Percentiles rank a stretch among this genome's conserved stretches.
Conservation (phyloP, 352 stramenopile genomes). For the Pythium guiyangense region DNA sequence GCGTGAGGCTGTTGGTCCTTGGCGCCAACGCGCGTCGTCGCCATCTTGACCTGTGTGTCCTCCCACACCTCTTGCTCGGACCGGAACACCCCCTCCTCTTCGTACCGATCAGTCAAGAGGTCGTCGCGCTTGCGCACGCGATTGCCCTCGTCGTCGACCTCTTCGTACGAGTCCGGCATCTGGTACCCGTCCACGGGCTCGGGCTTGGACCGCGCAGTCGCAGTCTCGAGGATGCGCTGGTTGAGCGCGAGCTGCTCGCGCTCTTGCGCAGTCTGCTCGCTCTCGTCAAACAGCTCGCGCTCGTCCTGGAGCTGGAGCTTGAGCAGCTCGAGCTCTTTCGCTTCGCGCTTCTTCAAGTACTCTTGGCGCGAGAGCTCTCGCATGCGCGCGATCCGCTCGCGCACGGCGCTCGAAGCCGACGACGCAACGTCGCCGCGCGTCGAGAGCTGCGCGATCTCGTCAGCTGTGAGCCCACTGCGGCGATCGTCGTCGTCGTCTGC, state of each 20-base stretch:
- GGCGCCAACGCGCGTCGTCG: constrained; percentile 45
- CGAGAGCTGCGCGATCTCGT: constrained; percentile 83
- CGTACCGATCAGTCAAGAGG: constrained; percentile 94
- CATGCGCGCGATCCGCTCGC: constrained; percentile 69
- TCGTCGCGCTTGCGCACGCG: constrained; percentile 90
- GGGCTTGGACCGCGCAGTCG: constrained; percentile 44
- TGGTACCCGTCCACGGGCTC: constrained; percentile 88
- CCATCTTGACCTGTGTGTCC: constrained; percentile 93
- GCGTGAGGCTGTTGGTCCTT: constrained; percentile 55
- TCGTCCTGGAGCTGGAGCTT: constrained; percentile 81
- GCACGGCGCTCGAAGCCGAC: constrained; percentile 23
- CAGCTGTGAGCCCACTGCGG: constrained; percentile 39
- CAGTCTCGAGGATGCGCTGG: constrained; percentile 89
- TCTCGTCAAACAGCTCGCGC: constrained; percentile 75
- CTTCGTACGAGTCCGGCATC: constrained; percentile 95
- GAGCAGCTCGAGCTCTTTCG: constrained; percentile 95
- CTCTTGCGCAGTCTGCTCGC: constrained; percentile 76
- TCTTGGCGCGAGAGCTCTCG: constrained; percentile 92
- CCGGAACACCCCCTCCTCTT: constrained; percentile 89
- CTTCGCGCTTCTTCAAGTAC: constrained; percentile 97
- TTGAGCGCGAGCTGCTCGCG: constrained; percentile 81
- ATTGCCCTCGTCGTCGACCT: constrained; percentile 86
- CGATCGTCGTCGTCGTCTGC: constrained; percentile 25
- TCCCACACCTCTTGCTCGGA: constrained; percentile 99
- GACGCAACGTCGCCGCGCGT: constrained; percentile 63